Evolutionary conservation across 148 eudicot genomes (phyloP), one percentile per base, ranked within the genome.

Genomic region (Arctostaphylos glauca): DNA sequence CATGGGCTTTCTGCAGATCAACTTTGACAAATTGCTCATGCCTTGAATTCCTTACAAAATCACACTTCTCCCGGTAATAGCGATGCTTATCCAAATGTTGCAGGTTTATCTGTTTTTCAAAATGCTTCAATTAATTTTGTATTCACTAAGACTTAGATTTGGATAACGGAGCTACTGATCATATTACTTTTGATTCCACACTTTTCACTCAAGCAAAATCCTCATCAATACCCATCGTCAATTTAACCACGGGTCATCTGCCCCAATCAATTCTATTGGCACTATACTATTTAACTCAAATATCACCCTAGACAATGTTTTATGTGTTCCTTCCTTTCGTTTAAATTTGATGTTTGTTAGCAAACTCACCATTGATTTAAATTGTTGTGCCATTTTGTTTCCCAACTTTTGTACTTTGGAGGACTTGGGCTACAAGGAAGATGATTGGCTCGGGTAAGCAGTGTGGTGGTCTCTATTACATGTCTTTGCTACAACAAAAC

Each of bases 161-260:
- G 62, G 82, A 80, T 50, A 48, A 76, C 47, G 14, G 82, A 80
- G 60, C 82, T n/a, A 80, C 82, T 49, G 48, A 80, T 41, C 82
- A 81, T 41, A 81, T 71, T 21, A 81, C 53, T 81, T 81, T 58
- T 15, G 68, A 72, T 43, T 72, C 78, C 54, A 81, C 53, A 72
- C 38, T 54, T 58, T 81, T 53, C 43, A 71, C 83, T 46, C 74
- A 53, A 31, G 5, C 8, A 50, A 6, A 81, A 70, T 9, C 52
- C 0, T 19, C 66, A 15, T 70, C 67, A 5, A 81, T 38, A 81
- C 67, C 50, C 15, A 2, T 53, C 4, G 77, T 71, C 9, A 53
- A 70, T 70, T 70, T 70, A 38, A 47, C 44, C 31, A 13, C 5
- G 47, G 74, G 2, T 70, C 47, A 6, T 70, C 74, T 31, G 47